phyloP scores from a whole-genome alignment of 306 rosid species.

The Ormosia emarginata region DNA sequence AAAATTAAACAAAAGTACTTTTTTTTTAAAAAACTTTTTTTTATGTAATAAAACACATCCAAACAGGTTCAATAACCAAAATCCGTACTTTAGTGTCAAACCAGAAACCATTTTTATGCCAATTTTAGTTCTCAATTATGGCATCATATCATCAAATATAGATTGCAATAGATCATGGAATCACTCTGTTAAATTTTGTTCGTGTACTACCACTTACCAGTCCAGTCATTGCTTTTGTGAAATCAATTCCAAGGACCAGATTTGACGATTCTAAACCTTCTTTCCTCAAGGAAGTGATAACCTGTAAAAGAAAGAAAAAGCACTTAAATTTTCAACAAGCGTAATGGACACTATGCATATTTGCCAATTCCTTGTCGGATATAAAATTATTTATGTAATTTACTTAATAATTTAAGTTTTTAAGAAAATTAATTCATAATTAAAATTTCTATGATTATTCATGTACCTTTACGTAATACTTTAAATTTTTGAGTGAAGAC shows the following conservation, averaged over 20 bases:
- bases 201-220: constrained; percentile 49
- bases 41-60: no score
- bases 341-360: not conserved
- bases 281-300: constrained; percentile 56
- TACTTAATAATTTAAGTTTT: no score
- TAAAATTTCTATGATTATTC: no score
- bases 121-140: not conserved
- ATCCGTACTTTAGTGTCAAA: not conserved
- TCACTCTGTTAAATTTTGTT: not conserved
- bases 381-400: no score
- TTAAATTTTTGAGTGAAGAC: no score
- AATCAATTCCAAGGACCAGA: constrained; percentile 87
- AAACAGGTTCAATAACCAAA: not conserved
- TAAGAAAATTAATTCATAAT: no score
- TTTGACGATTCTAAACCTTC: constrained; percentile 92
- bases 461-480: no score
- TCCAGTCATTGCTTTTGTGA: constrained; percentile 97
- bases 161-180: not conserved
- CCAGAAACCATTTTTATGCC: not conserved
- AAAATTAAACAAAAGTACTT: no score
- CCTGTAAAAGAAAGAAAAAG: constrained; percentile 38
- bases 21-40: no score
- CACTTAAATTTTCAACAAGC: not conserved
- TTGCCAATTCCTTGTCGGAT: no score
- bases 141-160: not conserved